These are phyloP conservation scores for Anacardium occidentale DNA, from an alignment of 345 rosid genomes.

Conservation along the genomic window DNA sequence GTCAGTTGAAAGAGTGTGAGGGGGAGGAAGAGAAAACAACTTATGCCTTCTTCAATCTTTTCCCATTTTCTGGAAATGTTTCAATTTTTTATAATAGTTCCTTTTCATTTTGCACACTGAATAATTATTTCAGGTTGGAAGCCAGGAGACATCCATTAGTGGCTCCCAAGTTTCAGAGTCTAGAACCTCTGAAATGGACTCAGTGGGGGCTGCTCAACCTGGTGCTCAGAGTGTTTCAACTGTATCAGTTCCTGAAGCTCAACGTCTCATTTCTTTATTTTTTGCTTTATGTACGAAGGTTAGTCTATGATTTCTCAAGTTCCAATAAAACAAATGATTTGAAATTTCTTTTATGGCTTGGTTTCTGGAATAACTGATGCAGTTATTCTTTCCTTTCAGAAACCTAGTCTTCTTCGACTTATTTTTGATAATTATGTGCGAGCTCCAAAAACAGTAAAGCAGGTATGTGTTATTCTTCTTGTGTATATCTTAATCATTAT, in stretches of 20 bases:
- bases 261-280: conserved; percentile 77
- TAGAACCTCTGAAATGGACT: conserved; percentile 47
- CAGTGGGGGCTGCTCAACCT: conserved; percentile 39
- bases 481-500: not conserved
- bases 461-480: conserved; percentile 42
- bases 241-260: conserved; percentile 73
- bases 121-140: conserved; percentile 48
- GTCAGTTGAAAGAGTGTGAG: not conserved
- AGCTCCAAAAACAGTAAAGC: conserved; percentile 82
- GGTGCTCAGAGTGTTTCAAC: conserved; percentile 43
- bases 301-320: conserved; percentile 15
- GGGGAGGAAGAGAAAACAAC: not conserved
- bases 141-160: conserved; percentile 51
- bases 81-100: conserved; percentile 12
- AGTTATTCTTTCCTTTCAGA: conserved; percentile 46
- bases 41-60: not conserved
- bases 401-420: conserved; percentile 78
- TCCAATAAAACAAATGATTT: conserved; percentile 16
- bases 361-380: conserved; percentile 24
- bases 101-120: conserved; percentile 21
- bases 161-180: conserved; percentile 48
- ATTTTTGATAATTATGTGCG: conserved; percentile 69
- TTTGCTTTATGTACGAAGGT: conserved; percentile 97
- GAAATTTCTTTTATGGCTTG: conserved; percentile 2
- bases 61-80: not conserved